Evolutionary conservation across 78 protist species (phyloP), one percentile per base, ranked within the genome.

Genomic region (Goniomonas avonlea): DNA sequence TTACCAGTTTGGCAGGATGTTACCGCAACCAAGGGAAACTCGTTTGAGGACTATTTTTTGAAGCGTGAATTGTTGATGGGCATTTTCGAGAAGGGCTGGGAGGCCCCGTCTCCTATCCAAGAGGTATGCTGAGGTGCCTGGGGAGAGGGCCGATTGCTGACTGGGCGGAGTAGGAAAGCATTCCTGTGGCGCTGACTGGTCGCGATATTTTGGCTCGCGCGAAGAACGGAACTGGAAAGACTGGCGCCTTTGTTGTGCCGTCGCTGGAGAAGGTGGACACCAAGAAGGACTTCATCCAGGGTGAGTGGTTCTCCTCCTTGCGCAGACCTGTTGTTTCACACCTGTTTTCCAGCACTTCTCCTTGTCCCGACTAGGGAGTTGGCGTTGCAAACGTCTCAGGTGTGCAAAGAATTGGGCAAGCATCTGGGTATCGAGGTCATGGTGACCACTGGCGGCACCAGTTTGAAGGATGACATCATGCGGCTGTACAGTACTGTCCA

Each of bases 161-260:
- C n/a, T n/a, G n/a, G n/a, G n/a, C 68, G 70, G 21, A 13, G 68
- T 8, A n/a, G 40, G 95, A 90, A 59, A 58, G 91, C 78, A 95
- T 95, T 43, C 98, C 98, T 20, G 55, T 83, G 23, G 96, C 96
- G 0, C 81, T 95, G 21, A 70, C 90, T 2, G 94, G 96, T 5
- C 43, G 53, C 7, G 94, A 94, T 70, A 90, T 97, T 59, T 85
- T 96, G 21, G 97, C 96, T 0, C 82, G 99, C 31, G 98, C 99
- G 29, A 97, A 97, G 86, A 97, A 97, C 85, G 99, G 99, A 4
- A 97, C 99, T 1, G 99, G 99, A 35, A 97, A 97, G 88, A 95
- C 99, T 9, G 98, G 91, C 0, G 81, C 97, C 5, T 97, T 87
- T 82, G 45, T 89, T 18, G 90, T 97, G 35, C 99, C 99, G 29